Conservation (phyloP, 148 eudicot species). For the Silene uniflora region DNA sequence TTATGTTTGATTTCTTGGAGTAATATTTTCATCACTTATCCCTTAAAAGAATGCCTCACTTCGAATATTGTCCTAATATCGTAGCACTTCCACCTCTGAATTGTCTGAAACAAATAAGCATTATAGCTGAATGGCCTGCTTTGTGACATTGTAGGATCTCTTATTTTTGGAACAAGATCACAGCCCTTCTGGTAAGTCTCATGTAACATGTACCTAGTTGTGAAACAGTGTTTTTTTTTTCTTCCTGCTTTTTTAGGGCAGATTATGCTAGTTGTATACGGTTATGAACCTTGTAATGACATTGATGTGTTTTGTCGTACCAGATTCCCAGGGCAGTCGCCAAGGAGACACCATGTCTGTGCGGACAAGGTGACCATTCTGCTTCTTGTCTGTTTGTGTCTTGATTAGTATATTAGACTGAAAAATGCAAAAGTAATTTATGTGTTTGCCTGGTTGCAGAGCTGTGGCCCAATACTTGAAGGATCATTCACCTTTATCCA, state of each 20-base stretch:
- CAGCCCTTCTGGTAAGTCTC: slow-evolving; percentile 57
- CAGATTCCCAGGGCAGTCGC: slow-evolving; percentile 53
- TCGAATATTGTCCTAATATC: too few relatives aligned
- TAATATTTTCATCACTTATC: too few relatives aligned
- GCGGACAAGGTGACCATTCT: slow-evolving; percentile 58
- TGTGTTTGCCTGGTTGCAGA: slow-evolving; percentile 36
- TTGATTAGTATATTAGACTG: slow-evolving; percentile 13
- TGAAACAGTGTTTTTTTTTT: too few relatives aligned
- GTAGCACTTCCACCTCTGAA: too few relatives aligned
- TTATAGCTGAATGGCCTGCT: background rate
- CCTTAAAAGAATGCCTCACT: too few relatives aligned
- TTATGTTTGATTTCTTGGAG: too few relatives aligned
- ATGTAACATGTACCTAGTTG: background rate
- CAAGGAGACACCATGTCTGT: slow-evolving; percentile 44
- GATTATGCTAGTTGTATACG: background rate
- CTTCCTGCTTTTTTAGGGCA: background rate
- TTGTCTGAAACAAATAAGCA: too few relatives aligned
- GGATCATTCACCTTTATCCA: slow-evolving; percentile 44
- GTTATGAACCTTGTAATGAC: background rate
- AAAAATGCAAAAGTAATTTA: background rate
- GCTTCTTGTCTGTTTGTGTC: background rate
- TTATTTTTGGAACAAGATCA: slow-evolving; percentile 58
- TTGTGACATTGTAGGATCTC: slow-evolving; percentile 47
- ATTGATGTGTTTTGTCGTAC: slow-evolving; percentile 4
- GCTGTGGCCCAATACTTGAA: slow-evolving; percentile 68